Evolutionary conservation across 352 stramenopile genomes (phyloP).

Genomic region (Pythium dissotocum): DNA sequence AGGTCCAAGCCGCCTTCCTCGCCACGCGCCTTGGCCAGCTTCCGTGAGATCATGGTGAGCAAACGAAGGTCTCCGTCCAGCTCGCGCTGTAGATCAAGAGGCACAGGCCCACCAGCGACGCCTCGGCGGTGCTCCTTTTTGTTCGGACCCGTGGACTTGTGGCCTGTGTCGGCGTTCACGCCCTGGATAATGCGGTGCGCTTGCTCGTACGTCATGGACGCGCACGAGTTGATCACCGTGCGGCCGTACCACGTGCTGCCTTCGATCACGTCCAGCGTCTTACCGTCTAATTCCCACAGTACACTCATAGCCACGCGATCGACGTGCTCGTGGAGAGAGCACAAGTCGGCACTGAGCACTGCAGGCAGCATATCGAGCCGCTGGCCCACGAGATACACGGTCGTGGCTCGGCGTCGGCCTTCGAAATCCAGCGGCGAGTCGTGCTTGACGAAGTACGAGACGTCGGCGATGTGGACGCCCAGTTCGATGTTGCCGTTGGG

Average conservation of each 20-base stretch:
- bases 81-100: constrained; percentile 46
- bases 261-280: constrained; percentile 57
- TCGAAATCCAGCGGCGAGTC: constrained; percentile 97
- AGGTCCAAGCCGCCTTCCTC: constrained; percentile 76
- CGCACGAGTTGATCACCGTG: constrained; percentile 96
- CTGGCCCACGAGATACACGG: constrained; percentile 97
- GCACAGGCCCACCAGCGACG: constrained; percentile 70
- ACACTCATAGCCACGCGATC: constrained; percentile 91
- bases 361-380: constrained; percentile 92
- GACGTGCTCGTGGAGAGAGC: constrained; percentile 88
- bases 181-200: constrained; percentile 74
- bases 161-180: constrained; percentile 55
- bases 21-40: constrained; percentile 53
- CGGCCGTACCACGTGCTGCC: constrained; percentile 84
- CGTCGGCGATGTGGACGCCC: constrained; percentile 99
- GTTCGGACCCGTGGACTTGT: constrained; percentile 15
- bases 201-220: constrained; percentile 88
- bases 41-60: constrained; percentile 67
- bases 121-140: constrained; percentile 29
- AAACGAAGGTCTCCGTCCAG: constrained; percentile 58
- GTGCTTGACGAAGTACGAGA: constrained; percentile 97
- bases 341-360: constrained; percentile 88
- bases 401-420: constrained; percentile 88
- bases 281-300: constrained; percentile 89
- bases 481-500: constrained; percentile 89